These are phyloP conservation scores for Boletus vermiculosoides DNA, from an alignment of 768 basidiomycete genomes.

Conservation along the genomic window DNA sequence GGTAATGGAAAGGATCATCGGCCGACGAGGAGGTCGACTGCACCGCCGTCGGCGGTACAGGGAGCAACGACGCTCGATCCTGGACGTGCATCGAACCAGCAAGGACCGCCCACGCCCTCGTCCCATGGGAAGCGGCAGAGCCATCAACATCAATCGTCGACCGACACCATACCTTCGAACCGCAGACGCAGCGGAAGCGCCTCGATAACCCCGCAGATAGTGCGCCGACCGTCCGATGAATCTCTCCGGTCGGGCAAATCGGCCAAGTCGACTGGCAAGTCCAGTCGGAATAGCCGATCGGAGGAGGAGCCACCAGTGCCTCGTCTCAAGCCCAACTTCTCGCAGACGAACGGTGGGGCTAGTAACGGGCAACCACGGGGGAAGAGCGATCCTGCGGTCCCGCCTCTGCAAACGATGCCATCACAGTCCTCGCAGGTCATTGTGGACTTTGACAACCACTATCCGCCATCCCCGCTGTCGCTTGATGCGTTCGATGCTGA, in stretches of 20 bases:
- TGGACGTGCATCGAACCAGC: slow-evolving; percentile 28
- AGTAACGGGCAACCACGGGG: slow-evolving; percentile 34
- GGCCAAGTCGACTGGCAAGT: slow-evolving; percentile 31
- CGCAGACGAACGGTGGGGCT: slow-evolving; percentile 11
- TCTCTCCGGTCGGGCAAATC: slow-evolving; percentile 44
- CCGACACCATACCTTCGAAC: slow-evolving; percentile 18
- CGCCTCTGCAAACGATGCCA: slow-evolving; percentile 17
- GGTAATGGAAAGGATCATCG: slow-evolving; percentile 17
- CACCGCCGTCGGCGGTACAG: slow-evolving; percentile 14
- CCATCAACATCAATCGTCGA: slow-evolving; percentile 32
- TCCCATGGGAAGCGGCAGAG: slow-evolving; percentile 22
- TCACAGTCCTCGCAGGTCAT: slow-evolving; percentile 30
- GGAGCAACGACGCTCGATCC: slow-evolving; percentile 19
- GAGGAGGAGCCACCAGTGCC: slow-evolving; percentile 32
- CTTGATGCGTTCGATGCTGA: slow-evolving; percentile 24
- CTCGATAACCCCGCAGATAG: slow-evolving; percentile 17
- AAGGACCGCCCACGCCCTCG: slow-evolving; percentile 18
- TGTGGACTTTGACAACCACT: slow-evolving; percentile 24
- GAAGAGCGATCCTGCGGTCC: slow-evolving; percentile 51
- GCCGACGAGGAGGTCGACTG: slow-evolving; percentile 14
- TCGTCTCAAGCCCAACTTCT: slow-evolving; percentile 30
- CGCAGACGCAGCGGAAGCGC: slow-evolving; percentile 32
- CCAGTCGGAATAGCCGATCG: slow-evolving; percentile 27
- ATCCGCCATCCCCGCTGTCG: slow-evolving; percentile 31
- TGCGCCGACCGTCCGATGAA: slow-evolving; percentile 38